Evolutionary conservation across 2,329 filamentous ascomycete genomes (phyloP), one percentile per base, ranked within the genome.

Genomic region (Pseudohalonectria lignicola): DNA sequence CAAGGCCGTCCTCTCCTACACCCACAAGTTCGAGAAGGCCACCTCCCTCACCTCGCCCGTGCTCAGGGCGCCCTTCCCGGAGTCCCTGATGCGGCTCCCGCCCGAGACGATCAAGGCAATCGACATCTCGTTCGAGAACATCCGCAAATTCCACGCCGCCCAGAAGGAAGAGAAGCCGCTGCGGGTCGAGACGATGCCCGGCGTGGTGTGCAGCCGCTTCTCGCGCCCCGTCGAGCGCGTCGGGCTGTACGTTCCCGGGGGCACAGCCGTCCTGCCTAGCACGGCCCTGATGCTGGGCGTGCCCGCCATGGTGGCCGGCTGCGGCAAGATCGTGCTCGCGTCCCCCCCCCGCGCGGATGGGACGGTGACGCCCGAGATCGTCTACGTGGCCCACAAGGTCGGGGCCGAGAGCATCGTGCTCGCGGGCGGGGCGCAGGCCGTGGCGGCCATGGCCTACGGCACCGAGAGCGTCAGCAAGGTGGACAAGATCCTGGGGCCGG

Each of bases 231-330:
- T 98, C 46, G 92, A 96, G 61, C 74, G 87, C 28, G 92, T 98
- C n/a, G 92, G 92, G 45, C 70, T 95, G 5, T 98, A 98, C 60
- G 82, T 98, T 13, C 92, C 92, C 6, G 92, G 92, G 41, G 92
- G 92, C 44, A 98, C 92, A 2, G 92, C 92, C 2, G 92, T 98
- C n/a, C 71, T 98, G 30, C 92, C 92, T 11, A 94, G 87, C 40
- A 96, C 92, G 7, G 92, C 92, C 3, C 80, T 98, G 47, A 98
- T 98, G 92, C 74, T 98, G 39, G 92, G 92, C 55, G 92, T 98
- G 4, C 92, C 92, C 7, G 92, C 92, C 43, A 93, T 93, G 83
- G 92, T 96, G 7, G 92, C 92, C 18, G 92, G 92, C 18, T 98
- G 92, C 71, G 78, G 88, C 64, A 93, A 83, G 61, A 94, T 98